Evolutionary conservation across 805 yeast genomes (phyloP).

Genomic region (Yamadazyma sp.): DNA sequence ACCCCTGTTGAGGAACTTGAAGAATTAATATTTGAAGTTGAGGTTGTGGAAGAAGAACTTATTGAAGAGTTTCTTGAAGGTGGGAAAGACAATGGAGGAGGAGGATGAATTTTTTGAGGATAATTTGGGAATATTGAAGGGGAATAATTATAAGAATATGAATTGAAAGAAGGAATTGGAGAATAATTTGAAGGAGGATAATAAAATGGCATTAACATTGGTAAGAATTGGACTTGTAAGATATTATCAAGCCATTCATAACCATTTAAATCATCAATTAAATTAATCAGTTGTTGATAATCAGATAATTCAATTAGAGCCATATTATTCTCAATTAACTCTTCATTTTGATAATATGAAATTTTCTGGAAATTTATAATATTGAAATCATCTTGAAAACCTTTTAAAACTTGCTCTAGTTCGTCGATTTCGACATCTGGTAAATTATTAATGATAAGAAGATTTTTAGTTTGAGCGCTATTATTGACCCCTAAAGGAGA

Average conservation of each 20-base stretch:
- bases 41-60: constrained; percentile 1
- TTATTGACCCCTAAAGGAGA: neutral
- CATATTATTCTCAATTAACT: neutral
- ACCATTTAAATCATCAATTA: constrained; percentile 20
- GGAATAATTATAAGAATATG: too few relatives aligned
- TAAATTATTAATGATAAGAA: constrained; percentile 1
- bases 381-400: constrained; percentile 2
- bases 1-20: constrained; percentile 12
- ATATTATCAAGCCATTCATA: constrained; percentile 20
- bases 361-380: constrained; percentile 5
- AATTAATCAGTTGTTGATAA: neutral
- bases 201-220: constrained; percentile 2
- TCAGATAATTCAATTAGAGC: constrained; percentile 6
- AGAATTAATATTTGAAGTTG: neutral
- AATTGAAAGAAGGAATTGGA: too few relatives aligned
- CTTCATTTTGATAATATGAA: constrained; percentile 2
- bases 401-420: constrained; percentile 13
- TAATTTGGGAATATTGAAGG: too few relatives aligned
- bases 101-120: neutral
- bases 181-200: too few relatives aligned
- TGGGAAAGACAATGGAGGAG: constrained; percentile 1
- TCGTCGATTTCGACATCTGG: constrained; percentile 10
- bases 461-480: neutral
- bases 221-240: constrained; percentile 15
- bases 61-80: constrained; percentile 2